Evolutionary conservation across 1,284 basidiomycete species (phyloP).

Genomic region (Ganoderma sinense): DNA sequence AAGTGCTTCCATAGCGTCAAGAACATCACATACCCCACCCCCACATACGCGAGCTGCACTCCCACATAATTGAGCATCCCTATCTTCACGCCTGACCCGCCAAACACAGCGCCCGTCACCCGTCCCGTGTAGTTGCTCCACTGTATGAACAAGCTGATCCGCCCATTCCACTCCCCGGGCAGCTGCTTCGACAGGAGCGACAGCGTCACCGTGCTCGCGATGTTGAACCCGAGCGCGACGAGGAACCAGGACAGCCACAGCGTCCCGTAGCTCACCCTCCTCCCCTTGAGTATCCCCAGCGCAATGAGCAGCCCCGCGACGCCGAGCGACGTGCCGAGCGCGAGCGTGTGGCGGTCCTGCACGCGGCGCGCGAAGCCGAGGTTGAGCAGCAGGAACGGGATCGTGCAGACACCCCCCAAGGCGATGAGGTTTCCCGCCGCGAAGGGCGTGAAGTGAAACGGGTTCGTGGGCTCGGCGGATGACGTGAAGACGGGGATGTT

Average conservation of each 20-base stretch:
- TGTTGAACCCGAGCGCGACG: conserved; percentile 62
- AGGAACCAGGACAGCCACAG: conserved; percentile 73
- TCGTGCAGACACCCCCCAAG: conserved; percentile 64
- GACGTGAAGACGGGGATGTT: conserved; percentile 75
- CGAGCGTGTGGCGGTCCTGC: conserved; percentile 69
- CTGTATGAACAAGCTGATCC: conserved; percentile 65
- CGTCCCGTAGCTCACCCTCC: conserved; percentile 54
- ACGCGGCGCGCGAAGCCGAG: conserved; percentile 61
- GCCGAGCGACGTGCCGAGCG: conserved; percentile 56
- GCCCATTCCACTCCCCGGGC: conserved; percentile 65
- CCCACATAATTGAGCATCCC: conserved; percentile 71
- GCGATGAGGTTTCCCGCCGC: conserved; percentile 77
- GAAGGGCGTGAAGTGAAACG: conserved; percentile 66
- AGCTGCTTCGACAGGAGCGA: conserved; percentile 65
- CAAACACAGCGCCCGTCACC: conserved; percentile 71
- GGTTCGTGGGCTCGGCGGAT: conserved; percentile 33
- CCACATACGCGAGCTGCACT: conserved; percentile 68
- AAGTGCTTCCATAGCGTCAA: conserved; percentile 65
- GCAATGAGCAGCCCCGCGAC: conserved; percentile 59
- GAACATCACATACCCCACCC: conserved; percentile 63
- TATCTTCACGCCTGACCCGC: conserved; percentile 68
- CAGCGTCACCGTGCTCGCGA: conserved; percentile 16
- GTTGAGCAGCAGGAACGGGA: conserved; percentile 74
- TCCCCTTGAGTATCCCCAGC: conserved; percentile 50
- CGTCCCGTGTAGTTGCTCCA: conserved; percentile 73